Percentiles rank a stretch among this genome's conserved stretches.
Evolutionary conservation across 495 filamentous ascomycete genomes (phyloP).

Genomic region (Daldinia loculata): DNA sequence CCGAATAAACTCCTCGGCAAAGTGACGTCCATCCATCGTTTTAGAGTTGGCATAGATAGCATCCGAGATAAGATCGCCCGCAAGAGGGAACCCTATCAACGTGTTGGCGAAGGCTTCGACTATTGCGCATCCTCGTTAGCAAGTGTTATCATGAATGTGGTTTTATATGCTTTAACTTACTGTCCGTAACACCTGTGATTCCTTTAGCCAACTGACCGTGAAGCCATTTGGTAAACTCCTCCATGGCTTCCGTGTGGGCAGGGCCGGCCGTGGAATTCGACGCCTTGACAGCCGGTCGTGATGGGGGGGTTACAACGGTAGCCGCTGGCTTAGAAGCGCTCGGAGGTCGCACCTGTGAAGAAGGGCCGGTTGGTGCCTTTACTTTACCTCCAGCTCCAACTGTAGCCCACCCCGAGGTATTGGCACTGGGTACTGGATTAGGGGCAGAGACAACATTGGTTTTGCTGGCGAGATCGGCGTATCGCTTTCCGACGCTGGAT

Average conservation of each 20-base stretch:
- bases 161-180: conserved; percentile 62
- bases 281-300: conserved; percentile 39
- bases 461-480: conserved; percentile 95
- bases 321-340: conserved; percentile 56
- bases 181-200: conserved; percentile 55
- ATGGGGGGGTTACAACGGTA: conserved; percentile 14
- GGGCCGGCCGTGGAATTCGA: conserved; percentile 61
- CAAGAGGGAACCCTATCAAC: conserved; percentile 76
- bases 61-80: conserved; percentile 84
- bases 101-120: conserved; percentile 83
- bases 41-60: conserved; percentile 84
- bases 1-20: conserved; percentile 91
- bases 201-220: conserved; percentile 72
- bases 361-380: conserved; percentile 72
- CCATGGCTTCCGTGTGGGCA: conserved; percentile 62
- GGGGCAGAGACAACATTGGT: conserved; percentile 35
- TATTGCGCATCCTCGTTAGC: conserved; percentile 52
- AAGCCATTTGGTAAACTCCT: conserved; percentile 95
- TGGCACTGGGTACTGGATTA: conserved; percentile 33
- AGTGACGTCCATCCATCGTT: conserved; percentile 89
- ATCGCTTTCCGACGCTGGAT: conserved; percentile 78
- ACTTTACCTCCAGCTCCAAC: conserved; percentile 94
- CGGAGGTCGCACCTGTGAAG: conserved; percentile 64
- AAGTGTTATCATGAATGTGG: conserved; percentile 57
- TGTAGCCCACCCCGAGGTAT: conserved; percentile 81